Base-by-base conservation (phyloP, 208 protist species). In the Crithidia fasciculata region DNA sequence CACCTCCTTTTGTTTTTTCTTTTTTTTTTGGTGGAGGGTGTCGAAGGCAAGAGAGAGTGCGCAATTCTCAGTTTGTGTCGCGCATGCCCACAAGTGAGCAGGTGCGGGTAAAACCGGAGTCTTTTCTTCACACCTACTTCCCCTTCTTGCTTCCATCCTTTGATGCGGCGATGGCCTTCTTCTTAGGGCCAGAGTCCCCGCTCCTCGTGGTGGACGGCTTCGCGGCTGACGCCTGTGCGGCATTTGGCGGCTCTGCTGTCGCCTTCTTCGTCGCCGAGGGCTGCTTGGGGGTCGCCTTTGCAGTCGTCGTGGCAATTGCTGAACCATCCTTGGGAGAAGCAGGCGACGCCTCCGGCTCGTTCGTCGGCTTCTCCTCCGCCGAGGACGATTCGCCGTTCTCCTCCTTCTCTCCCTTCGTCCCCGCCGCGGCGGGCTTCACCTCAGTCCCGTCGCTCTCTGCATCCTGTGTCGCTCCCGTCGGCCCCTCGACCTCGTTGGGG, bases 371-470 rank as follows among this genome's bases (percentile, higher is more conserved):
- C 10, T 19, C 41, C 41, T 69, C 63, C 19, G 63, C 52, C 1
- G 63, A 69, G 4, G 52, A 58, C 15, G 63, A 69, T 52, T 49
- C 39, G 8, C 63, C 37, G 40, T 69, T 59, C 18, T 47, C 63
- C 13, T 69, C 63, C 43, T n/a, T 43, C 49, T 40, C 39, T 8
- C 4, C 6, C 53, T 16, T 1, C 28, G 28, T 28, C 28, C 28
- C 55, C 55, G 41, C 66, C 45, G 7, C 45, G 45, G 12, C 45
- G 8, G n/a, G 9, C 54, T 43, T 44, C 55, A 41, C 5, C 66
- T 49, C 54, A n/a, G 40, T 15, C 41, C 10, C 9, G 3, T 16
- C 28, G 15, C 50, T 19, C 19, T 5, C 66, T 2, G 66, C 54
- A n/a, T 43, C 55, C 12, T 4, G 37, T 10, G 63, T 37, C 39